Conservation (phyloP, 1,284 basidiomycete genomes). For the Termitomyces sp. region DNA sequence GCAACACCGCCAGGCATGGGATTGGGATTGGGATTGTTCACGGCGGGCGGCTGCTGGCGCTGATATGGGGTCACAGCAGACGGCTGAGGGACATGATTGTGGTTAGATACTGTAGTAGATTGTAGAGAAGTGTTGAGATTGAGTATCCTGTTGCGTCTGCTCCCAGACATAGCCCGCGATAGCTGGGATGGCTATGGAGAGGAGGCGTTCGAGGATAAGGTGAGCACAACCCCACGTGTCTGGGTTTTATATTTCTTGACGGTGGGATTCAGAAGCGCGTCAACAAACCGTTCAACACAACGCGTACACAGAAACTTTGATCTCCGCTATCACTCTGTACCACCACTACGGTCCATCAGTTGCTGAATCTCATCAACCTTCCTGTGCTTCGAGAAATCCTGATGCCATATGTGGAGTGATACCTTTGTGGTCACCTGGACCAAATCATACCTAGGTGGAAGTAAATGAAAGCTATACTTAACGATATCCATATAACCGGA, state of each 20-base stretch:
- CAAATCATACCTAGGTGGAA: no score
- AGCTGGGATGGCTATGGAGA: neutral
- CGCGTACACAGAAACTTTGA: conserved; percentile 16
- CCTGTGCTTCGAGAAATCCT: no score
- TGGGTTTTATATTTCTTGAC: neutral
- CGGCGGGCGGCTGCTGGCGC: neutral
- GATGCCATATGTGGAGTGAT: no score
- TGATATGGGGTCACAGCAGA: neutral
- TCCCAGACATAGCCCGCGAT: neutral
- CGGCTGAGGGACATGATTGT: neutral
- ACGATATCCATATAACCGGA: no score
- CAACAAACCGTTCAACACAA: conserved; percentile 10
- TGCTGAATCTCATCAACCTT: no score
- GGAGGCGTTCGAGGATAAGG: neutral
- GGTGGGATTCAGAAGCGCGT: neutral
- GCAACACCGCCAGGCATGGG: neutral
- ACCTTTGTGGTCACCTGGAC: no score
- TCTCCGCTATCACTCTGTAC: no score
- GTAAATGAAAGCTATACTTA: no score
- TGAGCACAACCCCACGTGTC: neutral
- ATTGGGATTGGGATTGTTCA: neutral
- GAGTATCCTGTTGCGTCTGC: neutral
- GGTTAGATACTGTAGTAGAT: neutral
- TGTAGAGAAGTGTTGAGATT: neutral
- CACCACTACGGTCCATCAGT: no score